Base-by-base conservation (phyloP, 2,329 filamentous ascomycete species). In the Arthrocladium fulminans region DNA sequence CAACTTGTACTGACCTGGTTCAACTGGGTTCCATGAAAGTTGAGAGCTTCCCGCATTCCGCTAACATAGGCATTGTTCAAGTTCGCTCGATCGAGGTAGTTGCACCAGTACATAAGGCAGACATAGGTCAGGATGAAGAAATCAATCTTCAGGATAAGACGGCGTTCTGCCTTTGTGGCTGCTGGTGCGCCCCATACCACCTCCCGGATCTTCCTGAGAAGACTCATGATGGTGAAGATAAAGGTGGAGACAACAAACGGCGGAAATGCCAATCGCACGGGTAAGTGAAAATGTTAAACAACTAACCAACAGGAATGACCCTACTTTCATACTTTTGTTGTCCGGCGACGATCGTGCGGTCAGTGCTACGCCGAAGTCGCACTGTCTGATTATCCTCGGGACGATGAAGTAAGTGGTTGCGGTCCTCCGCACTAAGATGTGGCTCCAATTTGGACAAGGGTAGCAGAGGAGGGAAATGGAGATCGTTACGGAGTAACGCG, bases 41-140 rank as follows among this genome's bases (percentile, higher is more conserved):
- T 38, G 8, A 65, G 56, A 37, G 64, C 63, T 49, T 65, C 60
- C 47, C 60, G 56, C 62, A 65, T 65, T 15, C 63, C 63, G 1
- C 60, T 63, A n/a, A 65, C 62, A 49, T 64, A 76, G n/a, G 73
- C 73, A 55, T 75, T 74, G 50, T 67, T 67, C 37, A 75, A 60
- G 49, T 73, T 71, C 50, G 66, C 67, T 34, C 65, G 63, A 52
- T 74, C 72, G 8, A 74, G 65, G 58, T 65, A 62, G 51, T 75
- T 75, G 52, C 71, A 63, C 51, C 74, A 75, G 49, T 67, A 74
- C 20, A 65, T 68, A 2, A 75, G 54, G 41, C 73, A 75, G 9
- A 64, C 66, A 50, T 68, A 70, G 2, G 62, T 60, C 1, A 70
- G 57, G 55, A 76, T 63, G 49, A 73, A 75, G 57, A 68, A 70